phyloP scores from a whole-genome alignment of 2,329 filamentous ascomycete genomes.

The Hymenoscyphus infarciens region DNA sequence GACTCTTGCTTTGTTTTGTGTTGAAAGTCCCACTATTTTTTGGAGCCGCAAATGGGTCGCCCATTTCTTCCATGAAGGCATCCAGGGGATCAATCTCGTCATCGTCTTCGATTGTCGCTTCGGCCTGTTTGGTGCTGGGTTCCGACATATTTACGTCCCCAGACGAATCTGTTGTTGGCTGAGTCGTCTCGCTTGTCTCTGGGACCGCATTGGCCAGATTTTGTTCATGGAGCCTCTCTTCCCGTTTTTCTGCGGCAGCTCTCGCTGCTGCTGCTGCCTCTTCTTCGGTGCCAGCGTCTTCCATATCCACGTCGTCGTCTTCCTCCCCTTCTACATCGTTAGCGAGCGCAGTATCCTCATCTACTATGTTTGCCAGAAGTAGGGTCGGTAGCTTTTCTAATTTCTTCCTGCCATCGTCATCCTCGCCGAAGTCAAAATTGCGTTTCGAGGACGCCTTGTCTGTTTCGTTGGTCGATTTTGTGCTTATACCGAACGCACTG shows the following conservation, averaged over 20 bases:
- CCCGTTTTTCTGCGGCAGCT: conserved; percentile 80
- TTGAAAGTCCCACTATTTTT: conserved; percentile 33
- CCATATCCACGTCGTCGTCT: conserved; percentile 65
- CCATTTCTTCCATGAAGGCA: conserved; percentile 80
- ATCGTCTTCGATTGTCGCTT: conserved; percentile 49
- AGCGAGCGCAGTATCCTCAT: conserved; percentile 50
- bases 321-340: conserved; percentile 61
- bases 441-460: conserved; percentile 68
- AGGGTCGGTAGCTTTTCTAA: conserved; percentile 84
- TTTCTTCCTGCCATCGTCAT: conserved; percentile 81
- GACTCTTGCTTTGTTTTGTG: conserved; percentile 41
- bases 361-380: conserved; percentile 60
- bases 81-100: conserved; percentile 86
- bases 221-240: conserved; percentile 56
- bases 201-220: conserved; percentile 34
- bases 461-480: conserved; percentile 60
- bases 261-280: conserved; percentile 82
- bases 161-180: conserved; percentile 39
- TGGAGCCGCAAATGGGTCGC: conserved; percentile 46
- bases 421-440: conserved; percentile 81
- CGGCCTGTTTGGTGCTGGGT: conserved; percentile 21
- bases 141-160: conserved; percentile 38
- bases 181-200: conserved; percentile 43
- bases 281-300: conserved; percentile 80
- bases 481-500: conserved; percentile 76